Evolutionary conservation across 23 red algal species (phyloP).

Genomic region (Chondrus crispus): DNA sequence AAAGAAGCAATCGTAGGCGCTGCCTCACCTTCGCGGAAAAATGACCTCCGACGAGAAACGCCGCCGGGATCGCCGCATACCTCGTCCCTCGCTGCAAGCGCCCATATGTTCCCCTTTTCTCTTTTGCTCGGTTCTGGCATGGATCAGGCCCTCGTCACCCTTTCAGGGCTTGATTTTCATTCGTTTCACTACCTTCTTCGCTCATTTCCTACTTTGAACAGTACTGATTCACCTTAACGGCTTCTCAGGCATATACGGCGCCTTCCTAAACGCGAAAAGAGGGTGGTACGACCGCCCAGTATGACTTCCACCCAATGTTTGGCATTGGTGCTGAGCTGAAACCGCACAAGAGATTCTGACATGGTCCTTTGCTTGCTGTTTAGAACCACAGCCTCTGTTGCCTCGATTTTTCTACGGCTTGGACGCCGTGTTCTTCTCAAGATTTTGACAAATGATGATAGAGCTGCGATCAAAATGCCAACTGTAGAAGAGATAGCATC

Average conservation of each 20-base stretch:
- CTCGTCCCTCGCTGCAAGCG: background rate
- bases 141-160: background rate
- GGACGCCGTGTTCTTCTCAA: background rate
- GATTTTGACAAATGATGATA: background rate
- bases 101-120: background rate
- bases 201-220: background rate
- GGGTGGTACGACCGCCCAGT: background rate
- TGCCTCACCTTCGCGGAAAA: background rate
- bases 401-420: background rate
- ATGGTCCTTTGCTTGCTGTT: background rate
- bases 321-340: background rate
- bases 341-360: background rate
- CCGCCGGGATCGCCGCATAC: background rate
- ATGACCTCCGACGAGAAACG: background rate
- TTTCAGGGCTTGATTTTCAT: slow-evolving; percentile 5
- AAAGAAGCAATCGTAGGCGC: too few relatives aligned
- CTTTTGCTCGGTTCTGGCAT: background rate
- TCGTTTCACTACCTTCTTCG: background rate
- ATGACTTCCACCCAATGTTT: background rate
- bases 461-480: background rate
- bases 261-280: background rate
- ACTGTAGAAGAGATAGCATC: background rate
- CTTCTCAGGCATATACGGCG: background rate
- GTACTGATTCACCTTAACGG: background rate
- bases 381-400: background rate